Percentiles rank a stretch among this genome's conserved stretches.
phyloP scores from a whole-genome alignment of 2,329 filamentous ascomycete species.

The Nemania bipapillata region DNA sequence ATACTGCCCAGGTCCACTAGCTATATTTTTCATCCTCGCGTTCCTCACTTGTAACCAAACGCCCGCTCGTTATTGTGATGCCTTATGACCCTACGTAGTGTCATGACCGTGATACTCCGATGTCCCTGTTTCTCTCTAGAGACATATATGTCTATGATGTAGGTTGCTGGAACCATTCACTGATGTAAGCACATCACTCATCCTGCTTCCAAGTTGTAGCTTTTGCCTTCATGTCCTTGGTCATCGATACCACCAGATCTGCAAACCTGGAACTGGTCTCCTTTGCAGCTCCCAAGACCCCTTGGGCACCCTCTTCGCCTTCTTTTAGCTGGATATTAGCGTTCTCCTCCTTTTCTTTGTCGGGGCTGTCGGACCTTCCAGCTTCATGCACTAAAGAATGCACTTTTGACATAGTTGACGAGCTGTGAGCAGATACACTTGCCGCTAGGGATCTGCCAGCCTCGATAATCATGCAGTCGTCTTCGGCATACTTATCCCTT shows the following conservation, averaged over 20 bases:
- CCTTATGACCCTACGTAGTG: not conserved
- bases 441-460: slow-evolving; percentile 45
- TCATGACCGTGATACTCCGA: not conserved
- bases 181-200: not conserved
- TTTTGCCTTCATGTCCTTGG: slow-evolving; percentile 43
- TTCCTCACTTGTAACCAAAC: slow-evolving; percentile 10
- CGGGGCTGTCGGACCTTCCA: slow-evolving; percentile 20
- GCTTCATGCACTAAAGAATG: slow-evolving; percentile 33
- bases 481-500: slow-evolving; percentile 54
- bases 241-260: slow-evolving; percentile 48
- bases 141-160: not conserved
- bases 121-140: not conserved
- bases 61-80: not conserved
- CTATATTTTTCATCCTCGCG: not conserved
- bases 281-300: slow-evolving; percentile 40
- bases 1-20: not conserved
- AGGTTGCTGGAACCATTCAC: not conserved
- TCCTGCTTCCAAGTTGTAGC: slow-evolving; percentile 24
- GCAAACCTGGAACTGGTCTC: slow-evolving; percentile 48
- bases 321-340: slow-evolving; percentile 16
- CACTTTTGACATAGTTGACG: slow-evolving; percentile 32
- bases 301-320: slow-evolving; percentile 35
- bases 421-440: slow-evolving; percentile 33
- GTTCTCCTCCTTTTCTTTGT: slow-evolving; percentile 25
- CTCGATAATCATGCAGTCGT: slow-evolving; percentile 54